Conservation (phyloP, 768 basidiomycete species). For the Tricholoma bakamatsutake region DNA sequence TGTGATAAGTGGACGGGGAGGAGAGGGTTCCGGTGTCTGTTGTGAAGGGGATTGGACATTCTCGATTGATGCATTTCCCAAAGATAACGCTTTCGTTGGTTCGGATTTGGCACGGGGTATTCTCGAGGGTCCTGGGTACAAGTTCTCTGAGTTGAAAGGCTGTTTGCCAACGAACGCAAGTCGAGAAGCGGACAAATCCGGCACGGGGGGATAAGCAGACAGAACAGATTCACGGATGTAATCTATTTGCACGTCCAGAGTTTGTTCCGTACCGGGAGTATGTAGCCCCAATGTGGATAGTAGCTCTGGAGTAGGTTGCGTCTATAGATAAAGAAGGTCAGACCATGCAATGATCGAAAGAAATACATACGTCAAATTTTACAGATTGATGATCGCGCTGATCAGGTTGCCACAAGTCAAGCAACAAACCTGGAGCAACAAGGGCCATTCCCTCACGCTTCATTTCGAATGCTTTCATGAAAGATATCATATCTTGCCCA, state of each 20-base stretch:
- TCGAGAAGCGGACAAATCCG: slow-evolving; percentile 12
- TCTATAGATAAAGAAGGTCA: slow-evolving; percentile 3
- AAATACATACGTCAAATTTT: slow-evolving; percentile 15
- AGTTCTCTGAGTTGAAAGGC: neutral
- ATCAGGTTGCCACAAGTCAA: slow-evolving; percentile 16
- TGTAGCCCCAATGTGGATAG: slow-evolving; percentile 16
- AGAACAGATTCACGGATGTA: slow-evolving; percentile 21
- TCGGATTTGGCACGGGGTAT: slow-evolving; percentile 2
- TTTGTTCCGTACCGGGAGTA: neutral
- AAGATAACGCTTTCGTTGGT: neutral
- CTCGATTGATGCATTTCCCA: neutral
- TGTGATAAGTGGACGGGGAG: neutral
- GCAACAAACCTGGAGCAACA: neutral
- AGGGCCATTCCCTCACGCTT: neutral
- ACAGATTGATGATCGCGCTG: neutral
- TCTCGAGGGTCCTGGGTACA: neutral
- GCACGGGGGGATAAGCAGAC: slow-evolving; percentile 22
- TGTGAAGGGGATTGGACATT: neutral
- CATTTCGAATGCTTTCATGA: neutral
- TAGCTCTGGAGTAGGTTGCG: slow-evolving; percentile 15
- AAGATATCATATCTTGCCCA: slow-evolving; percentile 6
- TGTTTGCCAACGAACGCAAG: neutral
- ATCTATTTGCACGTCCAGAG: slow-evolving; percentile 21
- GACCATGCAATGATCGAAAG: neutral
- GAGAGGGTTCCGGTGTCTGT: neutral